Base-by-base conservation (phyloP, 768 basidiomycete genomes). In the Wakefieldia striispora region DNA sequence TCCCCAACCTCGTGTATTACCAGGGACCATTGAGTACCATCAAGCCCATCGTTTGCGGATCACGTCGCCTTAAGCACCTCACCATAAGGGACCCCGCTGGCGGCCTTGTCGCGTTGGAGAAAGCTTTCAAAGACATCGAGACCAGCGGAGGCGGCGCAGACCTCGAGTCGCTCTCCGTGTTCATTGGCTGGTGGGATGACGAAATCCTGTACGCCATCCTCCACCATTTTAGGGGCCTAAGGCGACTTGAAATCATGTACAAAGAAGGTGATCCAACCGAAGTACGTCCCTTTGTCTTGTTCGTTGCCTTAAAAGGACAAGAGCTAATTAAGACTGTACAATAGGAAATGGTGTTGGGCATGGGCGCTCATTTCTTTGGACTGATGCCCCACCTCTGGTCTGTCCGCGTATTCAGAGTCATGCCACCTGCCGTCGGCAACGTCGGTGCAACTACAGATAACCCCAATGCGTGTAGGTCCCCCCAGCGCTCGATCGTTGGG, bases 171-270 rank as follows among this genome's bases (percentile, higher is more conserved):
- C 55, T 70, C 13, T 60, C 73, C 24, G 57, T 71, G 10, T 70
- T 74, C 38, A 51, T 70, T n/a, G 63, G 69, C 33, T 61, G 62
- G 45, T 79, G 77, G 77, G 76, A 78, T 49, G 65, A 73, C 36
- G 76, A 78, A 53, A 67, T 78, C 8, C 55, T 78, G 17, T 68
- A 74, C 34, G 75, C 74, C 6, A 55, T 75, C 20, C 64, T 65
- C n/a, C 59, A 64, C 39, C 66, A 74, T 34, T 75, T 77, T 48
- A 51, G 47, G 9, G 49, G 57, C 10, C 54, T 79, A 6, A 61
- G 63, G n/a, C 66, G 67, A 35, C 62, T 79, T 17, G 69, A 70
- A 52, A 64, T 79, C 53, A 65, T 64, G 50, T 78, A 70, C 57
- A 69, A 60, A 27, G 54, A 59, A n/a, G 67, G 61, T 0, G 61